Evolutionary conservation across 345 rosid genomes (phyloP).

Genomic region (Gossypioides kirkii): DNA sequence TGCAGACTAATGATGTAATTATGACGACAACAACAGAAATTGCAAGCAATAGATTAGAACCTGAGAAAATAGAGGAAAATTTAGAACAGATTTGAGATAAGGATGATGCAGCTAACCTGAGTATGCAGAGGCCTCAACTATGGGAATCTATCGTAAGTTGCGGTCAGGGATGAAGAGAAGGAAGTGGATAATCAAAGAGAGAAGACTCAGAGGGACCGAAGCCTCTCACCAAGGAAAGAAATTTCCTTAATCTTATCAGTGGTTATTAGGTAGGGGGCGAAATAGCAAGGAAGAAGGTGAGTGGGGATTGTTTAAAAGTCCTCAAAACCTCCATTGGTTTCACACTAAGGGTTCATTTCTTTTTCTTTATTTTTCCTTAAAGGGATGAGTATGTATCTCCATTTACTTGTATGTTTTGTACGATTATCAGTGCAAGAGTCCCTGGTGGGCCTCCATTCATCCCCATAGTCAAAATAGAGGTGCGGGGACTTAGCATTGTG

Average conservation of each 20-base stretch:
- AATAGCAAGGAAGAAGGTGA: background rate
- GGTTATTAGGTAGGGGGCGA: background rate
- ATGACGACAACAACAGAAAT: background rate
- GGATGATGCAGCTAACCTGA: background rate
- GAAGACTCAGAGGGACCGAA: background rate
- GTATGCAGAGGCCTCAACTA: background rate
- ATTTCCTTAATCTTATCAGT: background rate
- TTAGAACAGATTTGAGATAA: background rate
- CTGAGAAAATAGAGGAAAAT: background rate
- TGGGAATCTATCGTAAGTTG: background rate
- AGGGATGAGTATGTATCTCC: too few relatives aligned
- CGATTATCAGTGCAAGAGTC: too few relatives aligned
- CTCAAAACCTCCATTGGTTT: background rate
- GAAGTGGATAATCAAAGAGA: background rate
- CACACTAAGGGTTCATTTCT: background rate
- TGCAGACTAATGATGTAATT: background rate
- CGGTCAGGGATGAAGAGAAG: background rate
- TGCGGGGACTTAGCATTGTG: background rate
- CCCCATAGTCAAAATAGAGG: background rate
- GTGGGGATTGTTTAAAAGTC: background rate
- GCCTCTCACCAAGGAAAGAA: background rate
- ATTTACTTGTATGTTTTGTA: too few relatives aligned
- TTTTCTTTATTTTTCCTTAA: too few relatives aligned
- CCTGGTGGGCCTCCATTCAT: background rate
- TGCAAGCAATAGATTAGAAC: background rate